Percentiles rank a stretch among this genome's conserved stretches.
phyloP scores from a whole-genome alignment of 208 protist species.

The Leishmania tropica region DNA sequence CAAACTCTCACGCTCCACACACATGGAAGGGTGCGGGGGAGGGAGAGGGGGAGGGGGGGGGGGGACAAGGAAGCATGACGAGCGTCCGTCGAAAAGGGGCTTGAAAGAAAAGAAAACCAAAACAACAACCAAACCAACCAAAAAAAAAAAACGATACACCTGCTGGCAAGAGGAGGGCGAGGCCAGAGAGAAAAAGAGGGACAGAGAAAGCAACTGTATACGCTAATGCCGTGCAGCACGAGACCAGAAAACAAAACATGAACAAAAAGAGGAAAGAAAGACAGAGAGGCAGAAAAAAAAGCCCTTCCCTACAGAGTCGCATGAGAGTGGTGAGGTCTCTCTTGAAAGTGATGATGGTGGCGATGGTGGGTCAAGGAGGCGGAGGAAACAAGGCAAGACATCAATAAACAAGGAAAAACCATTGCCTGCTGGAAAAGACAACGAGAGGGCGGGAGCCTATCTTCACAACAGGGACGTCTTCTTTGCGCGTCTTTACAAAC shows the following conservation, averaged over 20 bases:
- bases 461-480: neutral
- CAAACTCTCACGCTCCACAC: neutral
- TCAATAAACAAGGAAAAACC: neutral
- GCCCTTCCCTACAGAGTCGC: neutral
- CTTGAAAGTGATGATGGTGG: neutral
- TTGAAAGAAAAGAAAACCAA: neutral
- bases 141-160: neutral
- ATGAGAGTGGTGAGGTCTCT: neutral
- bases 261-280: neutral
- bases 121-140: neutral
- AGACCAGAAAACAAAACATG: neutral
- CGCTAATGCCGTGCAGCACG: neutral
- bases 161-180: neutral
- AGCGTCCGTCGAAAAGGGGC: neutral
- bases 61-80: too few relatives aligned
- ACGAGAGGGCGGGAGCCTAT: neutral
- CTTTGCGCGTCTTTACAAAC: neutral
- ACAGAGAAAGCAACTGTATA: neutral
- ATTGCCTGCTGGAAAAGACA: neutral
- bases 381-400: neutral
- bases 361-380: neutral
- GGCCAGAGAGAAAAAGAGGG: neutral
- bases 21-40: too few relatives aligned
- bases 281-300: neutral
- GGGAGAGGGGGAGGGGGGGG: too few relatives aligned